Conservation (phyloP, 108 stramenopile species). For the Cyclotella cryptica region DNA sequence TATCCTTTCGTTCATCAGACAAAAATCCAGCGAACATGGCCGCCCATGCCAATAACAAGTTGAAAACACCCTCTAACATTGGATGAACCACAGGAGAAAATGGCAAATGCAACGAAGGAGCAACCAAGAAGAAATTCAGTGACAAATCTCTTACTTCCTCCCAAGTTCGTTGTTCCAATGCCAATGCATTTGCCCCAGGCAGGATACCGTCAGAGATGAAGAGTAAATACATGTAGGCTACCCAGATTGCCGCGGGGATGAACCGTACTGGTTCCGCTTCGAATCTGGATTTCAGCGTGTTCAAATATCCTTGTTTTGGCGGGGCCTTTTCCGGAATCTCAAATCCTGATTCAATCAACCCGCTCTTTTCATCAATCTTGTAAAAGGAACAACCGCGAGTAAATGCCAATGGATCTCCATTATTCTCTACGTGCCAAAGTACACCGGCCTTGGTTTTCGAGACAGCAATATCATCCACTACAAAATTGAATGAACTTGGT, state of each 20-base stretch:
- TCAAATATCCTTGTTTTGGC: slow-evolving; percentile 47
- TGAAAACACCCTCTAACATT: slow-evolving; percentile 89
- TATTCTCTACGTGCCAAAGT: slow-evolving; percentile 68
- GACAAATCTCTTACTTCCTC: slow-evolving; percentile 81
- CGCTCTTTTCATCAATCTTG: slow-evolving; percentile 46
- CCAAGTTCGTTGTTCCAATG: slow-evolving; percentile 85
- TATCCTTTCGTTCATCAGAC: slow-evolving; percentile 76
- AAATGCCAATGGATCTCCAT: slow-evolving; percentile 59
- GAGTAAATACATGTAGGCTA: slow-evolving; percentile 81
- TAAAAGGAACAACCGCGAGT: slow-evolving; percentile 63
- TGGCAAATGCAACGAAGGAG: slow-evolving; percentile 73
- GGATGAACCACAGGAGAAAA: slow-evolving; percentile 83
- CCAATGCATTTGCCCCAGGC: slow-evolving; percentile 74
- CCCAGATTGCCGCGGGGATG: slow-evolving; percentile 64
- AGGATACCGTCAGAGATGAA: slow-evolving; percentile 82
- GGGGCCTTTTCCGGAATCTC: slow-evolving; percentile 67
- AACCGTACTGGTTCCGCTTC: slow-evolving; percentile 67
- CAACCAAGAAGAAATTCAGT: slow-evolving; percentile 87
- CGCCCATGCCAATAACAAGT: slow-evolving; percentile 87
- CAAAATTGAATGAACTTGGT: slow-evolving; percentile 58
- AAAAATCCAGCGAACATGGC: slow-evolving; percentile 91
- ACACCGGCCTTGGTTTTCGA: slow-evolving; percentile 38
- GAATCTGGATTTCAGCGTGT: slow-evolving; percentile 58
- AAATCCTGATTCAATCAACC: slow-evolving; percentile 53
- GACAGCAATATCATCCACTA: slow-evolving; percentile 54